These are phyloP conservation scores for Tetrahymena thermophila DNA, from an alignment of 73 alveolate species.

Conservation along the genomic window DNA sequence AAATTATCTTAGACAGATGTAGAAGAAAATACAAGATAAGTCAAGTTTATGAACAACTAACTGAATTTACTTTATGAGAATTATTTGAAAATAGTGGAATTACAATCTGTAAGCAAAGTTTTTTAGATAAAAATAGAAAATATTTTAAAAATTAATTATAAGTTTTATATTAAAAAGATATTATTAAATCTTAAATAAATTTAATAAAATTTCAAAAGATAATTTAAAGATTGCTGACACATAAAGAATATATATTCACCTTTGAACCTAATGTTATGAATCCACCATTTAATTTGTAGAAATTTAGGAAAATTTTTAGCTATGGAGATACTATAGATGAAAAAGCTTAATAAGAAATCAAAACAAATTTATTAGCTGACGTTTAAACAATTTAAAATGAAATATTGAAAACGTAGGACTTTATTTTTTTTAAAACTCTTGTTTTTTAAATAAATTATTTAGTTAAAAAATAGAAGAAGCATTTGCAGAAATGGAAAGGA, in stretches of 20 bases:
- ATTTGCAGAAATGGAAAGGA: neutral
- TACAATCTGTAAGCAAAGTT: neutral
- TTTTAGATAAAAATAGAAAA: neutral
- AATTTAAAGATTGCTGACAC: neutral
- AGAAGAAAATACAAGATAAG: neutral
- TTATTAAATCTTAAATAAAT: neutral
- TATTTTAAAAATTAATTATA: neutral
- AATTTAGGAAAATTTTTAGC: neutral
- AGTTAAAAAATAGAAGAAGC: neutral
- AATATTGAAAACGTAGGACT: neutral
- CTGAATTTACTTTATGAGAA: neutral
- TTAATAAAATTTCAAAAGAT: neutral
- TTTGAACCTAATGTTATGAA: neutral
- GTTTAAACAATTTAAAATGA: neutral
- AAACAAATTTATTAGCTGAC: neutral
- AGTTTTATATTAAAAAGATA: neutral
- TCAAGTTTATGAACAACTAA: neutral
- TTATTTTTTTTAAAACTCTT: neutral
- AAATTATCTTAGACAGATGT: neutral
- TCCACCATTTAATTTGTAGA: neutral
- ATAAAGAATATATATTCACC: neutral
- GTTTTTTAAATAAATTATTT: neutral
- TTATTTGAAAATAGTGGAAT: neutral
- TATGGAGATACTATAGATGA: neutral
- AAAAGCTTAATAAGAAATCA: neutral